Evolutionary conservation across 257 asterid genomes (phyloP).

Genomic region (Coffea eugenioides): DNA sequence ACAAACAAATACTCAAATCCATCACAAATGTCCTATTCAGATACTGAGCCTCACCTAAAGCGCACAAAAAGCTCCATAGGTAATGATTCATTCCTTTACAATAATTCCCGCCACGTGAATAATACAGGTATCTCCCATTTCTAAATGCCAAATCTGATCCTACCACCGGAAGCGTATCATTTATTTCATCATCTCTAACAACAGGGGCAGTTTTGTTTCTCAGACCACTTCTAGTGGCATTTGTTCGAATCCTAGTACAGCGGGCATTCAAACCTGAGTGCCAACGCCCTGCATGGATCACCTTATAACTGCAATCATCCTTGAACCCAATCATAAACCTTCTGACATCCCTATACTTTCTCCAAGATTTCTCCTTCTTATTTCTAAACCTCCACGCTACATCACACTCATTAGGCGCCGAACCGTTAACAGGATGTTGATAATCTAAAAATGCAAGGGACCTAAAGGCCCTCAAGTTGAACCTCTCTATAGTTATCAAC

Average conservation of each 20-base stretch:
- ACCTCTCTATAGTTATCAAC: slow-evolving; percentile 62
- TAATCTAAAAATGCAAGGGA: slow-evolving; percentile 69
- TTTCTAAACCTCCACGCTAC: slow-evolving; percentile 94
- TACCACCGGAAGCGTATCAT: slow-evolving; percentile 74
- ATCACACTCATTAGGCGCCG: slow-evolving; percentile 77
- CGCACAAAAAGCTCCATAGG: slow-evolving; percentile 94
- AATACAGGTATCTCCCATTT: slow-evolving; percentile 82
- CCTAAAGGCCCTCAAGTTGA: slow-evolving; percentile 68
- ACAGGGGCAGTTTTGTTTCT: slow-evolving; percentile 35
- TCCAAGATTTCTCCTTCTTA: slow-evolving; percentile 87
- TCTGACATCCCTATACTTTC: slow-evolving; percentile 90
- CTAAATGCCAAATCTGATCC: slow-evolving; percentile 69
- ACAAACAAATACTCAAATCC: slow-evolving; percentile 82
- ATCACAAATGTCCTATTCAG: slow-evolving; percentile 89
- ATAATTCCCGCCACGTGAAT: slow-evolving; percentile 89
- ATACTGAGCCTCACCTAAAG: slow-evolving; percentile 85
- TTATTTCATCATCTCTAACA: slow-evolving; percentile 74
- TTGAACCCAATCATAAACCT: slow-evolving; percentile 72
- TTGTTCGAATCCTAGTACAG: slow-evolving; percentile 44
- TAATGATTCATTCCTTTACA: slow-evolving; percentile 96
- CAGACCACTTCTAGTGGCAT: slow-evolving; percentile 32
- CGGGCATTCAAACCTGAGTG: slow-evolving; percentile 92
- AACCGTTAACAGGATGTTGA: slow-evolving; percentile 78
- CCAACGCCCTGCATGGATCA: slow-evolving; percentile 74
- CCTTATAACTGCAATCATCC: slow-evolving; percentile 71